Evolutionary conservation across 331 rosid genomes (phyloP).

Genomic region (Saraca asoca): DNA sequence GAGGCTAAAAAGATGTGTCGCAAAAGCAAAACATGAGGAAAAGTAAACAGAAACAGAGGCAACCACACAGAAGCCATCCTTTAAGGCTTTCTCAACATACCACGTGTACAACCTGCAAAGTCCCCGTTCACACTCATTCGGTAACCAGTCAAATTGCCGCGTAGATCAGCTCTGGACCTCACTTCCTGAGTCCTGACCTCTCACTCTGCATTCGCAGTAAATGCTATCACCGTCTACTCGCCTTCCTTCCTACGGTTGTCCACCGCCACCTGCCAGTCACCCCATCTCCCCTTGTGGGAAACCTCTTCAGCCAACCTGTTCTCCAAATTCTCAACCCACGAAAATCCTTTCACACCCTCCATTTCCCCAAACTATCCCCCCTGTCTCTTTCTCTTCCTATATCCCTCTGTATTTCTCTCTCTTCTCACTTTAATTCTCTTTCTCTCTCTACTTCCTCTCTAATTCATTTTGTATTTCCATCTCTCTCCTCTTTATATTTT

Average conservation of each 20-base stretch:
- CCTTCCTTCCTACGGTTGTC: conserved; percentile 41
- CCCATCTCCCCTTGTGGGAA: conserved; percentile 50
- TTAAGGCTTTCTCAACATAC: conserved; percentile 14
- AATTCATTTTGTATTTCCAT: no score
- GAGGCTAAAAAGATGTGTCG: neutral
- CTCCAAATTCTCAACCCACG: conserved; percentile 58
- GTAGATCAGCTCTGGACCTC: conserved; percentile 44
- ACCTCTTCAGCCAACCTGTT: conserved; percentile 68
- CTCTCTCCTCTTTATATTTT: no score
- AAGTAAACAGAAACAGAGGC: conserved; percentile 9
- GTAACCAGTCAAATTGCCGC: conserved; percentile 76
- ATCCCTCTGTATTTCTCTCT: conserved; percentile 14
- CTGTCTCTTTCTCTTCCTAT: conserved; percentile 6
- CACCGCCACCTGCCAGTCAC: conserved; percentile 67
- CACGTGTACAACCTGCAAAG: conserved; percentile 36
- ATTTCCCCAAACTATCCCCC: conserved; percentile 21
- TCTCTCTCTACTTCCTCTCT: no score
- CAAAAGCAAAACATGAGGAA: neutral
- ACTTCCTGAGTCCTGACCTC: conserved; percentile 30
- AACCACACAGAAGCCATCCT: neutral
- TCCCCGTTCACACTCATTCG: conserved; percentile 53
- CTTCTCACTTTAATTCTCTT: neutral
- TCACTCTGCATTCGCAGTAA: conserved; percentile 30
- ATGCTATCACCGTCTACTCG: conserved; percentile 47
- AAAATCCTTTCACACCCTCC: conserved; percentile 44